Evolutionary conservation across 2,329 filamentous ascomycete genomes (phyloP).

Genomic region (Fusarium sp.): DNA sequence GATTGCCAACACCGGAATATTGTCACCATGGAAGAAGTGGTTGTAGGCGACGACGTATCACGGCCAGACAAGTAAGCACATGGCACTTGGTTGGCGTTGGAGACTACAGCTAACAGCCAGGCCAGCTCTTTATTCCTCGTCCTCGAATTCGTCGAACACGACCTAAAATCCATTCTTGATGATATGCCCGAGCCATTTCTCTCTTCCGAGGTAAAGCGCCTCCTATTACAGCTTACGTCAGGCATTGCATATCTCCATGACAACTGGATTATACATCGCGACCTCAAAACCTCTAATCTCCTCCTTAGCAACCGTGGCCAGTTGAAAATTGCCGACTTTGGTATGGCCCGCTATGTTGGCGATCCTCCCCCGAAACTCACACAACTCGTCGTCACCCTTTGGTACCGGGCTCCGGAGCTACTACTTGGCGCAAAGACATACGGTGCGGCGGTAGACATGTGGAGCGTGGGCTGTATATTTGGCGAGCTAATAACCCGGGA

Average conservation of each 20-base stretch:
- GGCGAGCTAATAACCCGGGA: conserved; percentile 87
- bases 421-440: conserved; percentile 84
- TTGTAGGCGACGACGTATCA: conserved; percentile 73
- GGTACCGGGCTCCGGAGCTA: conserved; percentile 94
- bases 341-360: conserved; percentile 92
- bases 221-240: conserved; percentile 83
- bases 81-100: conserved; percentile 32
- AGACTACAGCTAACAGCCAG: conserved; percentile 29
- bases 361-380: conserved; percentile 83
- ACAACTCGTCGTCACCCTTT: conserved; percentile 93
- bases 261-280: conserved; percentile 91
- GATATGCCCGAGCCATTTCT: conserved; percentile 96
- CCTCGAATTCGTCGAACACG: conserved; percentile 97
- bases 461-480: conserved; percentile 96
- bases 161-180: conserved; percentile 91
- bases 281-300: conserved; percentile 93
- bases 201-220: conserved; percentile 89
- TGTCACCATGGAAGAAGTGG: conserved; percentile 83
- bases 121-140: conserved; percentile 83
- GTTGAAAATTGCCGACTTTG: conserved; percentile 97
- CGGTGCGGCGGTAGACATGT: conserved; percentile 84
- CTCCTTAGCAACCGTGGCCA: conserved; percentile 94
- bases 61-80: conserved; percentile 63
- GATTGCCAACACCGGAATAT: conserved; percentile 85
- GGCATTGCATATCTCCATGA: conserved; percentile 88